phyloP scores from a whole-genome alignment of 208 protist species.

The Acanthamoeba culbertsoni region DNA sequence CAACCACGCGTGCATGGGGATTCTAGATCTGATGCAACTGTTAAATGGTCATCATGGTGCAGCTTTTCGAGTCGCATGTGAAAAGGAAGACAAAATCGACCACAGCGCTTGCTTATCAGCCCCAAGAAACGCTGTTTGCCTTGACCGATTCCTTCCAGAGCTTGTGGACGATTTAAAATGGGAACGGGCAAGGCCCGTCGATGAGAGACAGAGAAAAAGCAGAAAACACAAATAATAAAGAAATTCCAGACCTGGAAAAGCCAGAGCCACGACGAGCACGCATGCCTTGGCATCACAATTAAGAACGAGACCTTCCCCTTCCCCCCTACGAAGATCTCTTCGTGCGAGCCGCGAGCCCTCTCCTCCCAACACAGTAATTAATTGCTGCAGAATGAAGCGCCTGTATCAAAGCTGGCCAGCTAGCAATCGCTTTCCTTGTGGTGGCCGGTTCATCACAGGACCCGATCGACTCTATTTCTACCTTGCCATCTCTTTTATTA shows the following conservation, averaged over 20 bases:
- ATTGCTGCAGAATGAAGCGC: background rate
- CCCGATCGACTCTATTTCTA: conserved; percentile 38
- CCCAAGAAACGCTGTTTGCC: conserved; percentile 25
- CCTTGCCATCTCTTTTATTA: background rate
- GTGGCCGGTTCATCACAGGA: background rate
- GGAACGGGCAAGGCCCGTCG: too few species aligned
- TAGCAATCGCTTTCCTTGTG: conserved; percentile 13
- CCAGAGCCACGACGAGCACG: too few species aligned
- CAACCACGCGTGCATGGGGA: too few species aligned
- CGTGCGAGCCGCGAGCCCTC: background rate
- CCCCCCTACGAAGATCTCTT: background rate
- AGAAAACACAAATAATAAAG: too few species aligned
- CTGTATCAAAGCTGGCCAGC: conserved; percentile 28
- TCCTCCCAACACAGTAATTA: background rate
- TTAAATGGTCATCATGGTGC: background rate
- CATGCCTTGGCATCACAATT: too few species aligned
- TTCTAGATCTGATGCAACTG: background rate
- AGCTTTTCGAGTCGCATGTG: conserved; percentile 49
- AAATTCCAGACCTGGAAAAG: too few species aligned
- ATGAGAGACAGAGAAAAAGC: too few species aligned
- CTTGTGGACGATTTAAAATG: background rate
- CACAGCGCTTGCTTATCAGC: conserved; percentile 37
- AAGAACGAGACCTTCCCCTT: background rate
- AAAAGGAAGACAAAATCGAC: conserved; percentile 48
- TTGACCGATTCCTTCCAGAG: background rate